Evolutionary conservation across 805 yeast genomes (phyloP), one percentile per base, ranked within the genome.

Genomic region (Hagleromyces aurorensis): DNA sequence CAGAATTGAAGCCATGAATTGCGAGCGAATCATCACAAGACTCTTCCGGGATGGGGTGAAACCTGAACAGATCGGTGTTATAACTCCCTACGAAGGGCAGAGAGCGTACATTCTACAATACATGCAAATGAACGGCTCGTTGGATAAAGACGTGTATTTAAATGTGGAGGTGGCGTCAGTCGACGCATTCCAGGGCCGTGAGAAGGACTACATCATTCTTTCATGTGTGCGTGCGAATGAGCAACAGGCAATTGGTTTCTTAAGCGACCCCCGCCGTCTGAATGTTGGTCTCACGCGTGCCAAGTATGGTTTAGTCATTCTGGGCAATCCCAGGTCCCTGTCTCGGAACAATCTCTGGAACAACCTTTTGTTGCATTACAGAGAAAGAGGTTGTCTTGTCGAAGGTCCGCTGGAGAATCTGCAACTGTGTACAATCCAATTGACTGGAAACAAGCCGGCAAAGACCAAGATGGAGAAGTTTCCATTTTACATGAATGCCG

Each of bases 131-230:
- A 77, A 76, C 44, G 81, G 87, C 17, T 59, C 83, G 0, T 50
- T 78, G 50, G 79, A 76, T 31, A 72, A 72, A 40, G 77, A 75
- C 1, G 56, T 71, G 19, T 84, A 84, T 51, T 55, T 65, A 28
- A 75, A 72, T 30, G 80, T 87, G 26, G 96, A 87, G 58, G 86
- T 87, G 16, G 85, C 91, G 5, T 81, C 93, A n/a, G 89, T 91
- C 33, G 99, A 91, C 67, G 98, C 97, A 0, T 91, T 87, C 56
- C 99, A 86, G 62, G 96, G 95, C 43, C 96, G 91, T 57, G 99
- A 91, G 52, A 91, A 89, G 55, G 96, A 91, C 42, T 75, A 93
- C 30, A 84, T 91, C 39, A 75, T 91, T 33, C 72, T 91, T 67
- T 86, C 97, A 0, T 89, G 97, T 72, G 99, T 91, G 6, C 72